These are phyloP conservation scores for Primulina huaijiensis DNA, from an alignment of 257 asterid species.

Conservation along the genomic window DNA sequence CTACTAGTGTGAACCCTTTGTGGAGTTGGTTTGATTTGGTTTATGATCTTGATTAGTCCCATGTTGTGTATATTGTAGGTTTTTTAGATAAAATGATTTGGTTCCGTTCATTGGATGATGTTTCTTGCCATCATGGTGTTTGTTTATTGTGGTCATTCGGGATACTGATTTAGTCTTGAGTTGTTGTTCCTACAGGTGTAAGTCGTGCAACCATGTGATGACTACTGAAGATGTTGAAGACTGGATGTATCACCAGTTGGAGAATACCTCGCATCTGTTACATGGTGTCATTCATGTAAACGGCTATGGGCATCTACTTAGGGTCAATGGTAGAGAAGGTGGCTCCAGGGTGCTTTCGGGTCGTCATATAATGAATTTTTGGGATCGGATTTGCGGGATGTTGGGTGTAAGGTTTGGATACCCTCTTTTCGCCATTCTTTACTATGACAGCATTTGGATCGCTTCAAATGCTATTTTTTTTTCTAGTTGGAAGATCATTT, in stretches of 20 bases:
- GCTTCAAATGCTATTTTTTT: too few species aligned
- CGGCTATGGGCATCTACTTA: constrained; percentile 91
- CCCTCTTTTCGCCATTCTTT: neutral
- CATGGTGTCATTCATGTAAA: constrained; percentile 87
- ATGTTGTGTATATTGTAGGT: neutral
- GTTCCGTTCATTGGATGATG: neutral
- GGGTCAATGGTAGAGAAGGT: constrained; percentile 97
- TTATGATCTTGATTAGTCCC: too few species aligned
- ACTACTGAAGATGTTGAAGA: constrained; percentile 88
- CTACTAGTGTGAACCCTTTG: too few species aligned
- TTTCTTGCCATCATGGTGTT: neutral
- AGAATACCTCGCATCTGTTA: constrained; percentile 77
- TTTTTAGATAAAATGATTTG: neutral
- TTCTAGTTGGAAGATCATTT: too few species aligned
- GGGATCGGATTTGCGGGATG: constrained; percentile 81
- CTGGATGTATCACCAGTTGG: constrained; percentile 87
- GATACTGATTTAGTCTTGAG: neutral
- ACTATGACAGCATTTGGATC: too few species aligned
- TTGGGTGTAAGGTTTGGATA: constrained; percentile 74
- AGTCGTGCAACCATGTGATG: constrained; percentile 78
- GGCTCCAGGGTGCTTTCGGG: constrained; percentile 89
- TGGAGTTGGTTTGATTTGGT: too few species aligned
- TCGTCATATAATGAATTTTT: constrained; percentile 68
- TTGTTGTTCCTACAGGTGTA: constrained; percentile 47
- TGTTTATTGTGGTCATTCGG: neutral